Conservation (phyloP, 768 basidiomycete species). For the Daedaleopsis sinensis region DNA sequence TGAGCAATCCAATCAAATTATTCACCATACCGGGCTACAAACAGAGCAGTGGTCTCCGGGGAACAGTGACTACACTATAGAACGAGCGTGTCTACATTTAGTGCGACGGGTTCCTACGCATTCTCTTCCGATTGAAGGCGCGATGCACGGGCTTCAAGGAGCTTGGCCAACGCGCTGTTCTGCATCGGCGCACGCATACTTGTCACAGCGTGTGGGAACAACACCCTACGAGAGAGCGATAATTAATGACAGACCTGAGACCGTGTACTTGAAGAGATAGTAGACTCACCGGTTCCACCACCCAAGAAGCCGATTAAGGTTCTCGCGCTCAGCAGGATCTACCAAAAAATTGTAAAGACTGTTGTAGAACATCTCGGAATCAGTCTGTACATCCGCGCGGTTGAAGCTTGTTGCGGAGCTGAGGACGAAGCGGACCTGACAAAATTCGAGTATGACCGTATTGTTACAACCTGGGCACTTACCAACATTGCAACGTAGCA, state of each 20-base stretch:
- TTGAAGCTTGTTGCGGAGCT: background rate
- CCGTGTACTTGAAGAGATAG: background rate
- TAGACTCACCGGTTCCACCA: background rate
- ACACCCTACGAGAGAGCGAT: background rate
- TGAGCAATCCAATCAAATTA: no score
- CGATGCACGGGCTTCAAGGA: background rate
- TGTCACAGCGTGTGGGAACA: background rate
- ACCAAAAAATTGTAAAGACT: background rate
- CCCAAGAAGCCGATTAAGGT: background rate
- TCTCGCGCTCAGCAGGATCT: background rate
- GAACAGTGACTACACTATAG: no score
- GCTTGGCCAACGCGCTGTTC: background rate
- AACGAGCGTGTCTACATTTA: no score
- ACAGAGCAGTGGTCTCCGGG: no score
- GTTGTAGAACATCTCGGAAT: background rate
- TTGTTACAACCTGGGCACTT: background rate
- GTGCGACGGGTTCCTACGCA: no score
- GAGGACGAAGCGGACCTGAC: background rate
- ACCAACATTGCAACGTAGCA: background rate
- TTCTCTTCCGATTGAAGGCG: background rate
- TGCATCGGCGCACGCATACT: background rate
- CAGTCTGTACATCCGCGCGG: background rate
- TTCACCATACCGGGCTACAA: no score
- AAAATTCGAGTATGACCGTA: background rate
- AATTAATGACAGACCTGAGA: background rate